Evolutionary conservation across 1,139 yeast species (phyloP).

Genomic region (Schizosaccharomyces versatilis): DNA sequence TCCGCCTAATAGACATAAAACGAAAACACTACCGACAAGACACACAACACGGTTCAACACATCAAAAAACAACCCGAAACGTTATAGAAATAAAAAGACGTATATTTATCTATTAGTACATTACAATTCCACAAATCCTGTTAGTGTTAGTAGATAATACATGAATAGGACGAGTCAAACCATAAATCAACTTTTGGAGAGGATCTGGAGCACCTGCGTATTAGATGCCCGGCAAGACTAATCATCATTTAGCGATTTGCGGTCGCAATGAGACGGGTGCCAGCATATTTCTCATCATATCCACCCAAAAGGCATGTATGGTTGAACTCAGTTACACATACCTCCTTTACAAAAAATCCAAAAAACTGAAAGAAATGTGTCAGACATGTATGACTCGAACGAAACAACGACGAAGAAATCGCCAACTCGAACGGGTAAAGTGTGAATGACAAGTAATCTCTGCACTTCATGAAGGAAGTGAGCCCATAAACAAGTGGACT

Average conservation of each 20-base stretch:
- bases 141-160: neutral
- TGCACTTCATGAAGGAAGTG: conserved; percentile 2
- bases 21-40: neutral
- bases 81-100: neutral
- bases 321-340: neutral
- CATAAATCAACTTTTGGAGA: neutral
- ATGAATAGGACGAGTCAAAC: neutral
- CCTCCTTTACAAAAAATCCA: neutral
- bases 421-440: neutral
- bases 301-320: neutral
- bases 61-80: neutral
- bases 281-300: conserved; percentile 1
- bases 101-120: neutral
- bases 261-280: conserved; percentile 2
- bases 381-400: neutral
- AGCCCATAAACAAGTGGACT: conserved; percentile 1
- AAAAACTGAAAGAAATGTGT: neutral
- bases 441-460: neutral
- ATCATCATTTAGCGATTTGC: neutral
- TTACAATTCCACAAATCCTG: neutral
- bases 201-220: conserved; percentile 2
- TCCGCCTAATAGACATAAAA: no score
- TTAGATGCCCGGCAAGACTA: neutral
- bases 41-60: neutral
- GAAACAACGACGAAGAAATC: neutral